phyloP scores from a whole-genome alignment of 306 rosid genomes.

The Fragaria nilgerrensis region DNA sequence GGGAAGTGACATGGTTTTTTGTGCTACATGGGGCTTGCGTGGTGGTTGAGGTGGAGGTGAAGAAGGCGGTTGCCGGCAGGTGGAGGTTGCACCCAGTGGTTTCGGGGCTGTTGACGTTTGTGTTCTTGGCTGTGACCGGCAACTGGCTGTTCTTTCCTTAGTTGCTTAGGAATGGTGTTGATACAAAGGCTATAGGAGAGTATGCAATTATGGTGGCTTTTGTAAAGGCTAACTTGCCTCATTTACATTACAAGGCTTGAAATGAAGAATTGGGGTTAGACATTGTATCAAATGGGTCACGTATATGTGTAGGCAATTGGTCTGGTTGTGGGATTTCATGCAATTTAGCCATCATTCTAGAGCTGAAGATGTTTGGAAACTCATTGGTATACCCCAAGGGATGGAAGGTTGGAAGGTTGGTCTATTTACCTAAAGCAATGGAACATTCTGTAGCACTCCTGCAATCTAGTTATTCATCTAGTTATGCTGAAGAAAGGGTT shows the following conservation, averaged over 20 bases:
- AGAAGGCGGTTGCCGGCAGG: slow-evolving; percentile 28
- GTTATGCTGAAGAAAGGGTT: no score
- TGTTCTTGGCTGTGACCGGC: slow-evolving; percentile 37
- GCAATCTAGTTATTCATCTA: no score
- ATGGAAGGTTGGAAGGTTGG: no score
- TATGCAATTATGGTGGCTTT: slow-evolving; percentile 31
- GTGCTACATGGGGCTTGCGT: slow-evolving; percentile 52
- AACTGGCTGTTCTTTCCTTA: slow-evolving; percentile 68
- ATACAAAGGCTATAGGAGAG: slow-evolving; percentile 35
- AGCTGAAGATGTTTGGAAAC: no score
- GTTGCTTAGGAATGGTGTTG: slow-evolving; percentile 49
- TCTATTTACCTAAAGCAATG: no score
- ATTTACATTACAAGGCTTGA: background rate
- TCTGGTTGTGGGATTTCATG: no score
- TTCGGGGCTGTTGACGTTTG: slow-evolving; percentile 37
- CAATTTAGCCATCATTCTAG: no score
- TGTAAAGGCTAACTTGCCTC: background rate
- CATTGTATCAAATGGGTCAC: no score
- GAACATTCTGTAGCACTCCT: no score
- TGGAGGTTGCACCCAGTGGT: slow-evolving; percentile 41
- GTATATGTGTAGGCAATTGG: no score
- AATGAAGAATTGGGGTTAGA: no score
- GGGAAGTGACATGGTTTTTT: slow-evolving; percentile 76
- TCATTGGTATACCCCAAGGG: no score
- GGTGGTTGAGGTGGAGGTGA: slow-evolving; percentile 48